Conservation (phyloP, 164 flowering plant genomes). For the Amborella trichopoda region DNA sequence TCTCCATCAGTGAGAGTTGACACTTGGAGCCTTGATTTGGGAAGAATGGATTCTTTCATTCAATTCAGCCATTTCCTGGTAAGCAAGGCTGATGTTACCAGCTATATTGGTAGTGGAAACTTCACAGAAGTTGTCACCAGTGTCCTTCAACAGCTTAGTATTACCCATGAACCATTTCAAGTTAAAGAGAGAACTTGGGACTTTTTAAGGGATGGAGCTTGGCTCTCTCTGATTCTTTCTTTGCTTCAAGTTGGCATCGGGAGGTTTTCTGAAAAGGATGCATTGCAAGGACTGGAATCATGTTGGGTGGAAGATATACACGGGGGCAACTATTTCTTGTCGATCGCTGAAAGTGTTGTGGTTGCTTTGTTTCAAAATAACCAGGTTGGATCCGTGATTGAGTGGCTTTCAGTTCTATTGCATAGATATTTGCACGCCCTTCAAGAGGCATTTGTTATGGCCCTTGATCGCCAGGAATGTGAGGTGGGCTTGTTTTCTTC, state of each 20-base stretch:
- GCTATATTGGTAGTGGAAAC: slow-evolving; percentile 8
- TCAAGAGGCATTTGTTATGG: slow-evolving; percentile 47
- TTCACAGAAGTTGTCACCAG: slow-evolving; percentile 24
- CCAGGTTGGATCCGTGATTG: slow-evolving; percentile 25
- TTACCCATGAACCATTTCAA: slow-evolving; percentile 15
- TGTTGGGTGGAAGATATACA: slow-evolving; percentile 17
- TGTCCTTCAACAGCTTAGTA: slow-evolving; percentile 35
- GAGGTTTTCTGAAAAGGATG: slow-evolving; percentile 26
- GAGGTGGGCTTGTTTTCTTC: slow-evolving; percentile 23
- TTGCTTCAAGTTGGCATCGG: slow-evolving; percentile 39
- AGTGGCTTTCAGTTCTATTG: slow-evolving; percentile 44
- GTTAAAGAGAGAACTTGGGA: slow-evolving; percentile 50
- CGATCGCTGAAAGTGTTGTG: slow-evolving; percentile 37
- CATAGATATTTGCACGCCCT: slow-evolving; percentile 32
- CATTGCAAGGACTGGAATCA: slow-evolving; percentile 18
- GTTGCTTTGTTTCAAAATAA: slow-evolving; percentile 20
- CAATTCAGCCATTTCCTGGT: slow-evolving; percentile 38
- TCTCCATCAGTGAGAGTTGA: slow-evolving; percentile 8
- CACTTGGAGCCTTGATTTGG: slow-evolving; percentile 16
- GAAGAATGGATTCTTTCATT: slow-evolving; percentile 30
- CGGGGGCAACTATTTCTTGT: slow-evolving; percentile 25
- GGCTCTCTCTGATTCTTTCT: slow-evolving; percentile 59
- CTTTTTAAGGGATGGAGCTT: slow-evolving; percentile 59
- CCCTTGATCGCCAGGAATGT: slow-evolving; percentile 19
- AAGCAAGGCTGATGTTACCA: slow-evolving; percentile 15